phyloP scores from a whole-genome alignment of 1,284 basidiomycete species.

The Sporisorium sorghi region DNA sequence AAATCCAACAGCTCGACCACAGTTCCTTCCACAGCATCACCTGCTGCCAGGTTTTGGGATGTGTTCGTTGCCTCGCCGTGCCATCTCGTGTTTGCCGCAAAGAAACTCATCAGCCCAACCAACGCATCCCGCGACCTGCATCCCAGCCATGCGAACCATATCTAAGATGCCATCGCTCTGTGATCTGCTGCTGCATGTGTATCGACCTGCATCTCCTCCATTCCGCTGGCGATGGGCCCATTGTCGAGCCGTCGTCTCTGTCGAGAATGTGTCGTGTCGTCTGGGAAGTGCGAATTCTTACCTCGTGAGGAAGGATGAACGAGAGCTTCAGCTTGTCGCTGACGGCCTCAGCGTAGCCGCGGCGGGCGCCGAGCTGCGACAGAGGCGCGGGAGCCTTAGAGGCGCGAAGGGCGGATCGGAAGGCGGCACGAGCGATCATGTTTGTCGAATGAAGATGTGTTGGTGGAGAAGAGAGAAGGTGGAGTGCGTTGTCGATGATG shows the following conservation, averaged over 20 bases:
- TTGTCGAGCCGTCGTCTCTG: too few species aligned
- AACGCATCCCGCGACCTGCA: too few species aligned
- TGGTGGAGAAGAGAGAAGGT: not conserved
- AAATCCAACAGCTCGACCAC: not conserved
- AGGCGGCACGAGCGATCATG: slow-evolving; percentile 47
- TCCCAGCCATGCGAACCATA: too few species aligned
- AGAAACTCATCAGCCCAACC: not conserved
- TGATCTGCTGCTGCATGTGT: too few species aligned
- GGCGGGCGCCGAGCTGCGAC: slow-evolving; percentile 55
- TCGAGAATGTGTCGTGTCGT: too few species aligned
- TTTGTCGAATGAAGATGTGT: not conserved
- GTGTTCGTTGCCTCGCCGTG: not conserved
- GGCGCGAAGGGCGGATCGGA: slow-evolving; percentile 45
- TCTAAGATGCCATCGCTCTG: too few species aligned
- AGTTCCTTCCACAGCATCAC: not conserved
- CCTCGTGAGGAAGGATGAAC: slow-evolving; percentile 62
- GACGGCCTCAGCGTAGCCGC: slow-evolving; percentile 68
- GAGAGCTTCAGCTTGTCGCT: slow-evolving; percentile 67
- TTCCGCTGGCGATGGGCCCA: too few species aligned
- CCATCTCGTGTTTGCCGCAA: too few species aligned
- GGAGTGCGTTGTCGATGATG: slow-evolving; percentile 6
- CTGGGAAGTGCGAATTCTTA: slow-evolving; percentile 24
- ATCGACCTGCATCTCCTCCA: too few species aligned
- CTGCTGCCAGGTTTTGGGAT: not conserved
- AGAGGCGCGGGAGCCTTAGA: slow-evolving; percentile 41